Percentiles rank a stretch among this genome's conserved stretches.
Conservation (phyloP, 306 rosid genomes). For the Parietaria judaica region DNA sequence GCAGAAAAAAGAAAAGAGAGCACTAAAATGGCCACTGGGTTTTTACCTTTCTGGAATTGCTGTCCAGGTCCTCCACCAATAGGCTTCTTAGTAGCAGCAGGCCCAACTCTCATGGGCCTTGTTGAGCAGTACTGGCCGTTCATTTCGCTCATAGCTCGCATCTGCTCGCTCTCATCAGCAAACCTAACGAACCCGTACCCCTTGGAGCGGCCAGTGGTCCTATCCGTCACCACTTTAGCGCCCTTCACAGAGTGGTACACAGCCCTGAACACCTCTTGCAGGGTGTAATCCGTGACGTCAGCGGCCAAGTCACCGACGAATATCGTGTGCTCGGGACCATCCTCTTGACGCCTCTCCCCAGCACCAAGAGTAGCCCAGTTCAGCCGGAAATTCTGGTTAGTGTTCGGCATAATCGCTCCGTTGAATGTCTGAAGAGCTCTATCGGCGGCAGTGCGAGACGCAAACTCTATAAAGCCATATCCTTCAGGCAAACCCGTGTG, state of each 20-base stretch:
- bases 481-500: constrained; percentile 46
- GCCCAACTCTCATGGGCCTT: constrained; percentile 61
- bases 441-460: constrained; percentile 36
- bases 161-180: constrained; percentile 46
- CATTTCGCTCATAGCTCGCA: constrained; percentile 61
- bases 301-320: constrained; percentile 67
- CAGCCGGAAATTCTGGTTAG: constrained; percentile 48
- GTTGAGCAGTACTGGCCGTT: constrained; percentile 54
- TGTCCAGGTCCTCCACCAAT: constrained; percentile 24
- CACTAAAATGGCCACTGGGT: constrained; percentile 6
- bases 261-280: constrained; percentile 48
- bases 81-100: constrained; percentile 55
- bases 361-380: constrained; percentile 69
- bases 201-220: constrained; percentile 58
- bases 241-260: constrained; percentile 46
- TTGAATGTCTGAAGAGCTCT: constrained; percentile 37
- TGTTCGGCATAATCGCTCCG: constrained; percentile 46
- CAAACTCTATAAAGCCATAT: constrained; percentile 55
- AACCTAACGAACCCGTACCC: constrained; percentile 66
- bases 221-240: constrained; percentile 59
- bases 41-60: constrained; percentile 47
- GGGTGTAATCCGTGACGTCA: constrained; percentile 53
- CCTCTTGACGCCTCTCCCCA: constrained; percentile 65
- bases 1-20: constrained; percentile 2
- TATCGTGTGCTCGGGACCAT: constrained; percentile 44